phyloP scores from a whole-genome alignment of 1,284 basidiomycete species.

The Cystobasidium slooffiae region DNA sequence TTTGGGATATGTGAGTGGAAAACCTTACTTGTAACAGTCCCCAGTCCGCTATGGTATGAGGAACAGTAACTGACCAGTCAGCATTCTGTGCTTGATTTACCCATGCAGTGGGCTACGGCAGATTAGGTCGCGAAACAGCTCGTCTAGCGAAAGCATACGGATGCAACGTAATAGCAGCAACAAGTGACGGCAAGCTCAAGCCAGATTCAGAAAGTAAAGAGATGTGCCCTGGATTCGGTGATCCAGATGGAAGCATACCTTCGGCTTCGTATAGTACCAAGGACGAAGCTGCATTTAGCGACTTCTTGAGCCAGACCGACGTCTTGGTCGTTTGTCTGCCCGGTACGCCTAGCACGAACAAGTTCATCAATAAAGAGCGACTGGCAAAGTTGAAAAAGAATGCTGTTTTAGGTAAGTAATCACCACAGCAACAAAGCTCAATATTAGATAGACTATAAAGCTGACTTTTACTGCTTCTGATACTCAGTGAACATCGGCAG shows the following conservation, averaged over 20 bases:
- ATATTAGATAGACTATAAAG: neutral
- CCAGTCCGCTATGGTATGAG: neutral
- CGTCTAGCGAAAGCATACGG: constrained; percentile 50
- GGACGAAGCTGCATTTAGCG: constrained; percentile 46
- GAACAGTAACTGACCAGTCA: neutral
- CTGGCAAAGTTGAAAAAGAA: constrained; percentile 33
- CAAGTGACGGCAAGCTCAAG: constrained; percentile 45
- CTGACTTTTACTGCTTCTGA: neutral
- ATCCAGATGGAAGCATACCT: constrained; percentile 50
- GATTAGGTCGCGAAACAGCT: constrained; percentile 51
- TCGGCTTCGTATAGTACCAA: constrained; percentile 50
- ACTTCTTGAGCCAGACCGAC: constrained; percentile 34
- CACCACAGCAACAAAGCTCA: neutral
- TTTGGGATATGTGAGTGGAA: constrained; percentile 45
- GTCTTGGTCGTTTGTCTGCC: constrained; percentile 43
- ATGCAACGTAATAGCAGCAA: constrained; percentile 48
- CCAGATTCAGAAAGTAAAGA: constrained; percentile 46
- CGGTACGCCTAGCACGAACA: constrained; percentile 19
- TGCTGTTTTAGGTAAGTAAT: constrained; percentile 33
- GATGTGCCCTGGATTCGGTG: constrained; percentile 51
- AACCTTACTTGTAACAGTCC: too few relatives aligned
- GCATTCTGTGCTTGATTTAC: neutral
- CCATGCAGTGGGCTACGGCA: constrained; percentile 48
- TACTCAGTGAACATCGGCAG: constrained; percentile 54
- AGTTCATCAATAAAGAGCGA: constrained; percentile 36